These are phyloP conservation scores for Sarcocystis neurona DNA, from an alignment of 169 alveolate species.

Conservation along the genomic window DNA sequence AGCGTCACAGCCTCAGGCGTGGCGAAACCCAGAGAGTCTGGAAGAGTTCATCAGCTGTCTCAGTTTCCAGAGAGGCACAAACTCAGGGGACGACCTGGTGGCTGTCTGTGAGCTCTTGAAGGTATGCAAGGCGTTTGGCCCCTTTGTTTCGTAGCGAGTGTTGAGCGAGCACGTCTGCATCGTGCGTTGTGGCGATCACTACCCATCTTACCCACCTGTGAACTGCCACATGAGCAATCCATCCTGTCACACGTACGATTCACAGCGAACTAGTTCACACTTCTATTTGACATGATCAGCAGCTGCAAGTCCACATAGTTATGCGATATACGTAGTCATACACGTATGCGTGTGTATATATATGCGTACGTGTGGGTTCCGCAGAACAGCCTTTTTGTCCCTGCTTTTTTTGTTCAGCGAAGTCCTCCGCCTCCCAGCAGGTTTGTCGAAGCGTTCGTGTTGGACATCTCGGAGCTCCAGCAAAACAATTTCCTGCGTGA, in stretches of 20 bases:
- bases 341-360: not conserved
- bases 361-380: not conserved
- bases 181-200: no score
- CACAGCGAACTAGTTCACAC: no score
- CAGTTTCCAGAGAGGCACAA: not conserved
- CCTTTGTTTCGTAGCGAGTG: no score
- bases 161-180: no score
- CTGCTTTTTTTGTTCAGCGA: not conserved
- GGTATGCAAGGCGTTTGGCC: no score
- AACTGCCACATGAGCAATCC: no score
- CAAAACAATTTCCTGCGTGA: constrained; percentile 3
- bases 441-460: not conserved
- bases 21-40: not conserved
- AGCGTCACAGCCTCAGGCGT: not conserved
- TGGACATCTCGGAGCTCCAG: not conserved
- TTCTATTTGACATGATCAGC: no score
- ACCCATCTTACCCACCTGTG: no score
- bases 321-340: no score
- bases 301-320: no score
- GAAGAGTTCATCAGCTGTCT: not conserved
- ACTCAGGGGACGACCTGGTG: not conserved
- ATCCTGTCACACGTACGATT: no score
- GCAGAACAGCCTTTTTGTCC: not conserved
- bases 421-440: not conserved
- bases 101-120: not conserved